Evolutionary conservation across 805 yeast genomes (phyloP), one percentile per base, ranked within the genome.

Genomic region (Yamadazyma phyllophila): DNA sequence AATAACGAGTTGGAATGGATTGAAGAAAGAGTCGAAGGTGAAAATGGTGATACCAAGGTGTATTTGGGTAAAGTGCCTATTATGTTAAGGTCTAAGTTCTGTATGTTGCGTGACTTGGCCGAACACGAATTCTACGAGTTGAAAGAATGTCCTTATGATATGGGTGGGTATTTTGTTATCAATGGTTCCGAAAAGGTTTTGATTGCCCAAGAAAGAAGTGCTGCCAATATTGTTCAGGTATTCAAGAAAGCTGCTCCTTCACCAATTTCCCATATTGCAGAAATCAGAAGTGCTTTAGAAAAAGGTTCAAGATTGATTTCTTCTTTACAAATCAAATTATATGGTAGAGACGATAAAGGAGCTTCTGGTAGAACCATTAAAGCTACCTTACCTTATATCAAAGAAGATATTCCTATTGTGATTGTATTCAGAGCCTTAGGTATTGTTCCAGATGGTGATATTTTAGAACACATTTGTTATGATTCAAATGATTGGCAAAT

Each of bases 401-500:
- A 91, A 64, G 94, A 91, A 57, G 99, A 94, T 66, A 86, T 94
- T 48, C 99, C 99, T 38, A 91, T 94, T 58, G 96, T 94, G 24
- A 85, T 94, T 63, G 97, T 94, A 16, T 94, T 94, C 70, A 81
- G 99, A 74, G 99, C 99, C 9, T 76, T 94, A 49, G 99, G 99
- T 56, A 94, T 94, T 40, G 97, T 94, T 16, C 98, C 98, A 34
- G 99, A 94, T 73, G 99, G 99, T 66, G 99, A 94, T 71, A 94
- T 94, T 60, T 75, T 94, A 61, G 97, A 94, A 69, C 99, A 94
- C 68, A 94, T 94, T 48, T 94, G 99, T 73, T 94, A 92, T 67
- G 99, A 94, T 67, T 90, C 89, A 49, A 87, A 85, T 55, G 99
- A 94, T 73, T 92, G 98, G 97, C 99, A 94, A 71, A 94, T 94